A percentile compares a stretch with the other conserved stretches of the same genome.
Evolutionary conservation across 2,329 filamentous ascomycete genomes (phyloP).

Genomic region (Boeremia lycopersici): DNA sequence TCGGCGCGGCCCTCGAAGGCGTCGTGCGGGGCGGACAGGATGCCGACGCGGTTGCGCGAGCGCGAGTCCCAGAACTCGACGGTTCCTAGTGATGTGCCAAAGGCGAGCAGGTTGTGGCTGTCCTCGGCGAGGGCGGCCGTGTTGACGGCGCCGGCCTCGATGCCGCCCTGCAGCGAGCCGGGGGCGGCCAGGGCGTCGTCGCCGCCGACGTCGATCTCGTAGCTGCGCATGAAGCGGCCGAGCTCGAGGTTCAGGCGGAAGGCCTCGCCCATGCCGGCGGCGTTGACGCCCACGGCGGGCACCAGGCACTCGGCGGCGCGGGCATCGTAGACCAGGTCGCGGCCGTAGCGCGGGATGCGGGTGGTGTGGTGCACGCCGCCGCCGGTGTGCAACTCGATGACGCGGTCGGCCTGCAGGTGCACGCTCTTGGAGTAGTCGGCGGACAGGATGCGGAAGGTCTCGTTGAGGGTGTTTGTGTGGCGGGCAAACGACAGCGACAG

Average conservation of each 20-base stretch:
- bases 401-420: conserved; percentile 89
- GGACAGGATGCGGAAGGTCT: conserved; percentile 86
- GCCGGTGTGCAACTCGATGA: conserved; percentile 90
- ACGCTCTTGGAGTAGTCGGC: conserved; percentile 92
- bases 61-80: conserved; percentile 97
- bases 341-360: conserved; percentile 89
- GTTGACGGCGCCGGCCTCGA: conserved; percentile 85
- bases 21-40: conserved; percentile 65
- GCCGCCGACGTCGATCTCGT: conserved; percentile 86
- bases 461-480: conserved; percentile 90
- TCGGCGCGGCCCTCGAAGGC: conserved; percentile 57
- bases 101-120: conserved; percentile 88
- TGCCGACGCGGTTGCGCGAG: conserved; percentile 78
- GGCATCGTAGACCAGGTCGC: conserved; percentile 85
- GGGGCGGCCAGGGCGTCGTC: conserved; percentile 75
- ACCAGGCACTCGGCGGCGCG: conserved; percentile 83
- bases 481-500: conserved; percentile 91
- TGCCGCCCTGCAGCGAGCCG: conserved; percentile 82
- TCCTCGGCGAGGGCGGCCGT: conserved; percentile 84
- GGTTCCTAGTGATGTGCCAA: conserved; percentile 92
- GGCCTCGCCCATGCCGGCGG: conserved; percentile 86
- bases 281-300: conserved; percentile 84
- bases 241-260: conserved; percentile 91
- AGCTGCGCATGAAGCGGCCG: conserved; percentile 92
- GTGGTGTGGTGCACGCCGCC: conserved; percentile 86